phyloP scores from a whole-genome alignment of 148 eudicot genomes.

The Diospyros lotus region DNA sequence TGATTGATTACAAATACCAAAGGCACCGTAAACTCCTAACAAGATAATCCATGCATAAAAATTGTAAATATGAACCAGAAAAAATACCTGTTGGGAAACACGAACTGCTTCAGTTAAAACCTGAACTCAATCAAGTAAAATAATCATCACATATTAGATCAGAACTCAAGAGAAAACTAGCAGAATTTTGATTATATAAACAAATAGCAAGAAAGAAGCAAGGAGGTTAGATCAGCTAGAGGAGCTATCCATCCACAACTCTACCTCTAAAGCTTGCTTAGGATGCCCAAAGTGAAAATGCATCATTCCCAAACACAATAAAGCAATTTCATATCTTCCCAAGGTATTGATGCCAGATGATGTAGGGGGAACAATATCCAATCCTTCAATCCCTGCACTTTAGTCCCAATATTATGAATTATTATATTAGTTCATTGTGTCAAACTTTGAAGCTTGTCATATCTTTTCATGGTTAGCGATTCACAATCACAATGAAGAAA shows the following conservation, averaged over 20 bases:
- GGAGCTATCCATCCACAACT: conserved; percentile 13
- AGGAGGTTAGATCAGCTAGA: neutral
- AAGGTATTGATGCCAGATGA: conserved; percentile 40
- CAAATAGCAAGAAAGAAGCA: neutral
- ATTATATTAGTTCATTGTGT: conserved; percentile 27
- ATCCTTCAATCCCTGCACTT: conserved; percentile 99
- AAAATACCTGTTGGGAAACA: conserved; percentile 81
- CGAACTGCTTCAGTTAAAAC: conserved; percentile 90
- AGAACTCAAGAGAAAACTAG: neutral
- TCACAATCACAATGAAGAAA: too few relatives aligned
- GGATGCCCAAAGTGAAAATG: conserved; percentile 99
- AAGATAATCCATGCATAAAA: too few relatives aligned
- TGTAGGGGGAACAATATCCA: conserved; percentile 52
- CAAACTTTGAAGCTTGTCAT: neutral
- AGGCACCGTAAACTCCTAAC: too few relatives aligned
- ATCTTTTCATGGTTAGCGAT: too few relatives aligned
- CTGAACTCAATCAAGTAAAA: conserved; percentile 33
- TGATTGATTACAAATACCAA: too few relatives aligned
- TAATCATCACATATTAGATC: neutral
- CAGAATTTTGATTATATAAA: conserved; percentile 3
- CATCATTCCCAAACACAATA: conserved; percentile 91
- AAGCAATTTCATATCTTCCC: conserved; percentile 87
- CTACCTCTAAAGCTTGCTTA: conserved; percentile 80
- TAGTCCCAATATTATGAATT: conserved; percentile 22
- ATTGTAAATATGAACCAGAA: neutral